A percentile compares a stretch with the other conserved stretches of the same genome.
Conservation (phyloP, 2,329 filamentous ascomycete species). For the Penicillium fuscoglaucum region DNA sequence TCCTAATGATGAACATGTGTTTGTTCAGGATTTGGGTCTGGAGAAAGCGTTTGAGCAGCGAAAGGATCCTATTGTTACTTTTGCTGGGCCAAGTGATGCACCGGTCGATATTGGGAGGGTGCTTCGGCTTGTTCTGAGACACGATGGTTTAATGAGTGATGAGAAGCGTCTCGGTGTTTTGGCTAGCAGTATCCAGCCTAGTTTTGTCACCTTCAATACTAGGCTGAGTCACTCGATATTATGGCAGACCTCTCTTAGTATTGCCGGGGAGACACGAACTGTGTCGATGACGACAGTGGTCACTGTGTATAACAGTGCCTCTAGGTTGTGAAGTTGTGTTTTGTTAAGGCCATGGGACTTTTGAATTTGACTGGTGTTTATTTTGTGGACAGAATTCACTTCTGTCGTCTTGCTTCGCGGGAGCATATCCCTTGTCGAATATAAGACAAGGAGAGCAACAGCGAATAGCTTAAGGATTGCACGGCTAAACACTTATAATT, state of each 20-base stretch:
- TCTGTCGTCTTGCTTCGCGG: not conserved
- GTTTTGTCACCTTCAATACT: constrained; percentile 24
- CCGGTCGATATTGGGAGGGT: constrained; percentile 17
- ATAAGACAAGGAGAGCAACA: not conserved
- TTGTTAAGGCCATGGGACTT: not conserved
- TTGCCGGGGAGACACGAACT: constrained; percentile 13
- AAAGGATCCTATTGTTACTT: constrained; percentile 2
- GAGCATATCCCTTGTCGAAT: not conserved
- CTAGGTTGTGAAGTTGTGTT: not conserved
- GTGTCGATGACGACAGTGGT: not conserved
- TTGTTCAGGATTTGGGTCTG: constrained; percentile 12
- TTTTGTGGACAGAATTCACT: not conserved
- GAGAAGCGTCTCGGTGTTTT: not conserved
- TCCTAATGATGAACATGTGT: not conserved
- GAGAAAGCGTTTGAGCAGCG: constrained; percentile 3
- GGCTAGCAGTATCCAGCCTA: constrained; percentile 12
- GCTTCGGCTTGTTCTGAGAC: constrained; percentile 18
- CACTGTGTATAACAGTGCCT: not conserved
- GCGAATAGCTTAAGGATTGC: not conserved
- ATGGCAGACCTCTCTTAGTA: constrained; percentile 16
- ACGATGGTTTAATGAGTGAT: constrained; percentile 10
- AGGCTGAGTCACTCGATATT: constrained; percentile 13
- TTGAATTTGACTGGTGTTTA: not conserved
- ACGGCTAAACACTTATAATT: not conserved
- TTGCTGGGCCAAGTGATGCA: constrained; percentile 8